Percentiles rank a stretch among this genome's conserved stretches.
Conservation (phyloP, 371 early-diverging fungal genomes). For the Haplosporangium sp. region DNA sequence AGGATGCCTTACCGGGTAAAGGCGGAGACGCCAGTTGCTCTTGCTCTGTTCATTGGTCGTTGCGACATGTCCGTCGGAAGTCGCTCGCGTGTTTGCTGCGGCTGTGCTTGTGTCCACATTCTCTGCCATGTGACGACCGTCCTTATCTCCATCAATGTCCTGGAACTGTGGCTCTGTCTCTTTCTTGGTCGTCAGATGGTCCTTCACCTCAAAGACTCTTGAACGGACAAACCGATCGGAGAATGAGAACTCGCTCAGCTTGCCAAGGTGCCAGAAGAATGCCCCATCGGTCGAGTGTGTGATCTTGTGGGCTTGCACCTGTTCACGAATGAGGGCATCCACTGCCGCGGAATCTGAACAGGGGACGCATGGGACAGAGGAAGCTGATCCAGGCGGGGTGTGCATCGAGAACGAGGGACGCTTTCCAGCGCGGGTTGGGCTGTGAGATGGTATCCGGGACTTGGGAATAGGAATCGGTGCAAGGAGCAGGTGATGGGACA, state of each 20-base stretch:
- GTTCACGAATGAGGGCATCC: constrained; percentile 38
- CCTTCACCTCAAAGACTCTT: constrained; percentile 35
- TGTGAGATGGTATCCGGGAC: constrained; percentile 35
- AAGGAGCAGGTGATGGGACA: constrained; percentile 41
- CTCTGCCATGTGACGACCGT: constrained; percentile 13
- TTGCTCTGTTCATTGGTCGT: constrained; percentile 1
- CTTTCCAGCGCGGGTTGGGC: constrained; percentile 27
- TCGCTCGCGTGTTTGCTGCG: not conserved
- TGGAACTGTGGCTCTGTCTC: not conserved
- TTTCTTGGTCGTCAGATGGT: not conserved
- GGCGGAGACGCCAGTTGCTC: constrained; percentile 48
- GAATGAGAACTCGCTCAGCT: constrained; percentile 53
- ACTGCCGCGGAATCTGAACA: constrained; percentile 30
- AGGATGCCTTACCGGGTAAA: constrained; percentile 41
- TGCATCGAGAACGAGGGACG: constrained; percentile 36
- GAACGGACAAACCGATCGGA: constrained; percentile 55
- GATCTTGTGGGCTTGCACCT: constrained; percentile 20
- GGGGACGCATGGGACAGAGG: constrained; percentile 28
- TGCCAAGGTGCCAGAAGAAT: constrained; percentile 48
- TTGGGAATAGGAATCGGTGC: constrained; percentile 48
- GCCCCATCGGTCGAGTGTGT: constrained; percentile 32
- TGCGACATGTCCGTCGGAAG: not conserved
- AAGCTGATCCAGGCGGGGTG: constrained; percentile 38
- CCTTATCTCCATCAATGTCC: not conserved
- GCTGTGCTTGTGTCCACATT: not conserved